Percentiles rank a stretch among this genome's conserved stretches.
Evolutionary conservation across 805 yeast species (phyloP).

Genomic region (Myxozyma udenii): DNA sequence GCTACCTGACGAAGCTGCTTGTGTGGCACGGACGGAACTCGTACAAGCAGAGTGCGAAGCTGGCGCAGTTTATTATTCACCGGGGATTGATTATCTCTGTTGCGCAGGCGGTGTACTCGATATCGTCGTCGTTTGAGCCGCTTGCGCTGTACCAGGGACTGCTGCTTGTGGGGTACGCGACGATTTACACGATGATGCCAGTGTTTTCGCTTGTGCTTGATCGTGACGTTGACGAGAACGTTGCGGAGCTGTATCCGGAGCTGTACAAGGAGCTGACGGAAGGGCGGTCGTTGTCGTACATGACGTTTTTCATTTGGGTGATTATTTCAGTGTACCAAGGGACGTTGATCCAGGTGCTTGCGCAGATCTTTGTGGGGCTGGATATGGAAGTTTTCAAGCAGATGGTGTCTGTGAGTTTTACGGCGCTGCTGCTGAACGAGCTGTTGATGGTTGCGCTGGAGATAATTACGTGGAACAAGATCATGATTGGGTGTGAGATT

Average conservation of each 20-base stretch:
- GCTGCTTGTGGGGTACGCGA: constrained; percentile 97
- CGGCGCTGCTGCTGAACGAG: constrained; percentile 79
- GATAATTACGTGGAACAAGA: constrained; percentile 78
- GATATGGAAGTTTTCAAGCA: constrained; percentile 51
- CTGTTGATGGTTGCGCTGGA: constrained; percentile 90
- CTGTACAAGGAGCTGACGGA: constrained; percentile 86
- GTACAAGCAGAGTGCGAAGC: constrained; percentile 89
- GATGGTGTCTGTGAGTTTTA: constrained; percentile 84
- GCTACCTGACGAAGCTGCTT: constrained; percentile 77
- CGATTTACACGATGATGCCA: constrained; percentile 96
- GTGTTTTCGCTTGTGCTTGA: constrained; percentile 91
- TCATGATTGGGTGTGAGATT: constrained; percentile 70
- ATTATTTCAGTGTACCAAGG: constrained; percentile 85
- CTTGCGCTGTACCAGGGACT: constrained; percentile 93
- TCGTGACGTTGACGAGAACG: constrained; percentile 82
- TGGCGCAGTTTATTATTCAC: constrained; percentile 94
- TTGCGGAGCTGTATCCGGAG: constrained; percentile 90
- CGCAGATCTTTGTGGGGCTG: constrained; percentile 74
- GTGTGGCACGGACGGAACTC: constrained; percentile 99
- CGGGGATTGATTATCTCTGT: constrained; percentile 91
- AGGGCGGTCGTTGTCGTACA: constrained; percentile 81
- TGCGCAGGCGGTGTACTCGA: constrained; percentile 90
- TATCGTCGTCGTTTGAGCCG: constrained; percentile 86
- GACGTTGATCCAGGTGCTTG: constrained; percentile 71
- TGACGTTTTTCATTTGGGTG: constrained; percentile 89